Evolutionary conservation across 768 basidiomycete species (phyloP).

Genomic region (Xerocomellus dryophilus): DNA sequence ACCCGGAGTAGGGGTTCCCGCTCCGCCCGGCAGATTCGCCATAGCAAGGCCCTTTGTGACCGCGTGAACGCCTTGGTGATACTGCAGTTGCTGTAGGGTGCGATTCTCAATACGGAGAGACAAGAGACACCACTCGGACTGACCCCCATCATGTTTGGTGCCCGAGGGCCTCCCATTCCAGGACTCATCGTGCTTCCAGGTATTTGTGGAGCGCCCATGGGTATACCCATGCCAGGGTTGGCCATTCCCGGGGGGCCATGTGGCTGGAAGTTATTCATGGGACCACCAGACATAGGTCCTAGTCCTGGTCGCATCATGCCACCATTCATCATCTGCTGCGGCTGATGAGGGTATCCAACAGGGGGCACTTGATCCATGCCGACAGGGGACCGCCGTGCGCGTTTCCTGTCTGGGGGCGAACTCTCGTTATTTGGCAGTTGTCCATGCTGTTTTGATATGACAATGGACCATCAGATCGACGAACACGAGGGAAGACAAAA

Average conservation of each 20-base stretch:
- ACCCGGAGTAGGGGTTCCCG: conserved; percentile 43
- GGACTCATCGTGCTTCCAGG: conserved; percentile 34
- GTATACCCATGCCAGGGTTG: conserved; percentile 34
- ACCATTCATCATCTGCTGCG: conserved; percentile 40
- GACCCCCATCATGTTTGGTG: conserved; percentile 31
- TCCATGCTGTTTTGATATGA: conserved; percentile 38
- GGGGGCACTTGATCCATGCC: conserved; percentile 41
- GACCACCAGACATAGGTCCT: conserved; percentile 32
- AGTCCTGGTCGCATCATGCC: conserved; percentile 38
- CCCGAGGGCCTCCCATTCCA: conserved; percentile 33
- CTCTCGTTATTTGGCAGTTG: conserved; percentile 46
- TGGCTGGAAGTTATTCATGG: conserved; percentile 34
- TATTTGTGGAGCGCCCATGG: conserved; percentile 34
- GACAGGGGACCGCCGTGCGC: conserved; percentile 48
- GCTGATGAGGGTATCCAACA: conserved; percentile 34
- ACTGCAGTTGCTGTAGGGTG: conserved; percentile 28
- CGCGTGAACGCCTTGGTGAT: conserved; percentile 38
- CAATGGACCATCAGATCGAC: conserved; percentile 2
- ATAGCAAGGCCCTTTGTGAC: conserved; percentile 35
- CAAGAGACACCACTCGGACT: conserved; percentile 1
- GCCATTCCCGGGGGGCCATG: conserved; percentile 31
- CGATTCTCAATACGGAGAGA: conserved; percentile 9
- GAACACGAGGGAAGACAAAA: background rate
- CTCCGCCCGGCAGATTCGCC: conserved; percentile 31
- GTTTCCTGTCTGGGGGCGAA: conserved; percentile 58